Conservation (phyloP, 129 eudicot genomes). For the Pittosporum tobira region DNA sequence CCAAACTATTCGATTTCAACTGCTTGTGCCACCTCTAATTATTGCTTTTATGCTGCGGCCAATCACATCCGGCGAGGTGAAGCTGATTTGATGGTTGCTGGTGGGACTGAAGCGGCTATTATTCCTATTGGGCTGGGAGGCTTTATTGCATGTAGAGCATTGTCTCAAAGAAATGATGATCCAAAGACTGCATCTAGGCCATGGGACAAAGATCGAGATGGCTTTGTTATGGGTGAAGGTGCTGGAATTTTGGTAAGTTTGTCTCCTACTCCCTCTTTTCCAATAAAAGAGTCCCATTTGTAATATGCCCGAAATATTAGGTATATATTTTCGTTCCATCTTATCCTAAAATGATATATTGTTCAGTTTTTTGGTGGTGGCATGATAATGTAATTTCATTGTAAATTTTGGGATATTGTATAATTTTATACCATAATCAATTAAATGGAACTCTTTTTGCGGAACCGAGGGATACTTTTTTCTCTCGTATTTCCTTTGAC, state of each 20-base stretch:
- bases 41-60: constrained; percentile 46
- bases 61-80: constrained; percentile 42
- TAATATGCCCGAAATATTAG: too few relatives aligned
- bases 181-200: constrained; percentile 45
- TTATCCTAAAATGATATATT: too few relatives aligned
- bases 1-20: constrained; percentile 44
- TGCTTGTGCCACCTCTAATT: constrained; percentile 45
- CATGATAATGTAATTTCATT: too few relatives aligned
- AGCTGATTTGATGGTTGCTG: constrained; percentile 45
- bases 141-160: constrained; percentile 36
- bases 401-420: too few relatives aligned
- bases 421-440: too few relatives aligned
- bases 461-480: too few relatives aligned
- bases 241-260: constrained; percentile 57
- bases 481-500: too few relatives aligned
- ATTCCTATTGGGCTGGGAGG: constrained; percentile 49
- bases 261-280: too few relatives aligned
- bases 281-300: too few relatives aligned
- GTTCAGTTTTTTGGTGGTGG: too few relatives aligned
- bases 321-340: too few relatives aligned
- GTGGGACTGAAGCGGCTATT: constrained; percentile 47
- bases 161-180: constrained; percentile 37
- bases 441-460: too few relatives aligned
- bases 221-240: constrained; percentile 55
- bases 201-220: constrained; percentile 47